Evolutionary conservation across 2,329 filamentous ascomycete species (phyloP).

Genomic region (Diaporthe caulivora): DNA sequence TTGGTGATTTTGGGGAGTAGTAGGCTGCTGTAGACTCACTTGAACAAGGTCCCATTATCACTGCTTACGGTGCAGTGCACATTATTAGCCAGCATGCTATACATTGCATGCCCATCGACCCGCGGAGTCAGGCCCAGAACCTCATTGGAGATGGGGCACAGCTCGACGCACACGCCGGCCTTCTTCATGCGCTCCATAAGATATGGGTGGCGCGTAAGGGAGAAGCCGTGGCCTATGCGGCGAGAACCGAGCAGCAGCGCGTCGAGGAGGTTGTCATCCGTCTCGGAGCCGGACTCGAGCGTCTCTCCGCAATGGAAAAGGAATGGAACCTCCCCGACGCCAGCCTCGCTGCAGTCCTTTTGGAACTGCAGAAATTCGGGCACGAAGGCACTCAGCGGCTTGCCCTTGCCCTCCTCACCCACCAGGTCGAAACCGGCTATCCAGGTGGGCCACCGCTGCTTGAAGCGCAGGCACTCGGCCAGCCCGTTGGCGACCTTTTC

Average conservation of each 20-base stretch:
- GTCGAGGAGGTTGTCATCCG: constrained; percentile 77
- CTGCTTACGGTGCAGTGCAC: constrained; percentile 81
- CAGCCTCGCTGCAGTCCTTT: constrained; percentile 56
- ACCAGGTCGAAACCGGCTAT: constrained; percentile 72
- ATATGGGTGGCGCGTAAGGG: constrained; percentile 74
- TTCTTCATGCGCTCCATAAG: constrained; percentile 76
- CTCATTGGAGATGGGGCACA: constrained; percentile 84
- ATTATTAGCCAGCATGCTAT: constrained; percentile 76
- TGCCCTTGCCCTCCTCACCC: constrained; percentile 67
- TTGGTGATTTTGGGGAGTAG: not conserved
- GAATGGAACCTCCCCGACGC: constrained; percentile 48
- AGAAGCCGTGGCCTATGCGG: constrained; percentile 81
- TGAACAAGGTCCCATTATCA: constrained; percentile 81
- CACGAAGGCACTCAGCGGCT: constrained; percentile 63
- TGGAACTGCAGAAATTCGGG: constrained; percentile 63
- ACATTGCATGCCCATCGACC: constrained; percentile 75
- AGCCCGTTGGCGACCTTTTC: constrained; percentile 60
- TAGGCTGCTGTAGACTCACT: constrained; percentile 55
- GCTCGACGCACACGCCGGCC: constrained; percentile 76
- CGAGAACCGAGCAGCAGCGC: constrained; percentile 74
- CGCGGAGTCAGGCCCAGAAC: constrained; percentile 76
- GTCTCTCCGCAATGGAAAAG: constrained; percentile 71
- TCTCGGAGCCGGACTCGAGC: constrained; percentile 72
- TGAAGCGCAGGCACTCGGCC: constrained; percentile 66
- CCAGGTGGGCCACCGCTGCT: constrained; percentile 61